Percentiles rank a stretch among this genome's conserved stretches.
Evolutionary conservation across 768 basidiomycete species (phyloP).

Genomic region (Clitopilus hobsonii): DNA sequence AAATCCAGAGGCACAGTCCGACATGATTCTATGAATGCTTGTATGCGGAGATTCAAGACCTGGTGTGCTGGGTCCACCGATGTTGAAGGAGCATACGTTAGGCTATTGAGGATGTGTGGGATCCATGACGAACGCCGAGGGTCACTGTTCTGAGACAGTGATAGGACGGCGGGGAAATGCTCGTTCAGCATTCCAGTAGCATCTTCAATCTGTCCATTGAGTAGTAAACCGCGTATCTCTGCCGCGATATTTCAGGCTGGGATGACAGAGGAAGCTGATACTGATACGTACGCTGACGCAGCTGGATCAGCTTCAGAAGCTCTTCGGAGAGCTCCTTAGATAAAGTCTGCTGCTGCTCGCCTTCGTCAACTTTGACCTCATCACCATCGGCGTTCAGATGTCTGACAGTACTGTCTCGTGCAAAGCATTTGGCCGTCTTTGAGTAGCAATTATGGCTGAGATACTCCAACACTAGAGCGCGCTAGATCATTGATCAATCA

Average conservation of each 20-base stretch:
- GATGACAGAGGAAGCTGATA: background rate
- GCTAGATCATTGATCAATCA: conserved; percentile 31
- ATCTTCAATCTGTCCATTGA: conserved; percentile 71
- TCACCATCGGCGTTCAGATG: conserved; percentile 71
- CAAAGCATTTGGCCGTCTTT: conserved; percentile 66
- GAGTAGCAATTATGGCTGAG: conserved; percentile 71
- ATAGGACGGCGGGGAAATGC: conserved; percentile 67
- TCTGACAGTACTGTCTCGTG: conserved; percentile 53
- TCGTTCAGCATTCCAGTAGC: conserved; percentile 62
- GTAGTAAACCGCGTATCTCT: conserved; percentile 71
- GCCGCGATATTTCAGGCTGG: background rate
- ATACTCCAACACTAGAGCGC: conserved; percentile 69
- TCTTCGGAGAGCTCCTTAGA: conserved; percentile 28
- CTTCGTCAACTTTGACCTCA: conserved; percentile 38
- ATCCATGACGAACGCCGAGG: conserved; percentile 1
- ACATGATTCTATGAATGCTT: conserved; percentile 82
- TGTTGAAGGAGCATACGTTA: conserved; percentile 51
- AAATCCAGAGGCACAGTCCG: conserved; percentile 64
- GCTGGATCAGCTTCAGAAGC: conserved; percentile 39
- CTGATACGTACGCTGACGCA: conserved; percentile 46
- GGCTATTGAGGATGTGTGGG: conserved; percentile 23
- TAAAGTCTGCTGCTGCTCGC: conserved; percentile 2
- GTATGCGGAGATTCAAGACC: conserved; percentile 79
- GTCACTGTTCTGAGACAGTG: conserved; percentile 28
- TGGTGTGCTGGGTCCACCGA: conserved; percentile 75